Base-by-base conservation (phyloP, 148 eudicot species). In the Vaccinium corymbosum region DNA sequence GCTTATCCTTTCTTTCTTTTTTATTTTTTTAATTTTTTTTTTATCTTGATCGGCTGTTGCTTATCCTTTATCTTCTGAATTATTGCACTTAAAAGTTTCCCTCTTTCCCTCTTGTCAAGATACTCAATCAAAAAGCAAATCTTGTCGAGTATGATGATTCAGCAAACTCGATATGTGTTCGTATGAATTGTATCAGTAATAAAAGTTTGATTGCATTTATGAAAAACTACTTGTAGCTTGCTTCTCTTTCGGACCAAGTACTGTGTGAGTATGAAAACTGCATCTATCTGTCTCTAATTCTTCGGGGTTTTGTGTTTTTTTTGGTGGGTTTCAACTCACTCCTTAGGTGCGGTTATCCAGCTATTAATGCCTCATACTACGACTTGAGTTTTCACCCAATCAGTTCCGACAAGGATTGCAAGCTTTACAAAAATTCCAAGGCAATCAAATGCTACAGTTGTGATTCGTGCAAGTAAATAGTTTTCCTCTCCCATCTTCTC, bases 391-490 rank as follows among this genome's bases (percentile, higher is more conserved):
- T 91, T 80, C 98, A 90, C 74, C 98, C 98, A 12, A 87, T 91
- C 52, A 94, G 98, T 85, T 87, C 94, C 68, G 88, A 88, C 87
- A 93, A 88, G 88, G 98, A 95, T 86, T 95, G 98, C 90, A 93
- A 91, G 85, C 92, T 90, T 50, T 95, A 94, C 92, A 93, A 91
- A 83, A 95, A 95, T 87, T 84, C 90, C 15, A 88, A 82, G 85
- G 82, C 86, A 56, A 74, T 89, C 85, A 95, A 91, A 87, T 95
- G 98, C 87, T 95, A 93, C 86, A 87, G 89, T 73, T 95, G 98
- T 83, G 93, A 94, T 90, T 93, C 99, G 59, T 96, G 99, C 99
- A 96, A 93, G 98, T 94, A 94, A 87, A 82, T 38, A 81, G 56
- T 55, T 61, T 64, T 48, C 1, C 32, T 32, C 71, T 49, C 46